These are phyloP conservation scores for Pseudocercospora vitis DNA, from an alignment of 2,329 filamentous ascomycete species.

Conservation along the genomic window DNA sequence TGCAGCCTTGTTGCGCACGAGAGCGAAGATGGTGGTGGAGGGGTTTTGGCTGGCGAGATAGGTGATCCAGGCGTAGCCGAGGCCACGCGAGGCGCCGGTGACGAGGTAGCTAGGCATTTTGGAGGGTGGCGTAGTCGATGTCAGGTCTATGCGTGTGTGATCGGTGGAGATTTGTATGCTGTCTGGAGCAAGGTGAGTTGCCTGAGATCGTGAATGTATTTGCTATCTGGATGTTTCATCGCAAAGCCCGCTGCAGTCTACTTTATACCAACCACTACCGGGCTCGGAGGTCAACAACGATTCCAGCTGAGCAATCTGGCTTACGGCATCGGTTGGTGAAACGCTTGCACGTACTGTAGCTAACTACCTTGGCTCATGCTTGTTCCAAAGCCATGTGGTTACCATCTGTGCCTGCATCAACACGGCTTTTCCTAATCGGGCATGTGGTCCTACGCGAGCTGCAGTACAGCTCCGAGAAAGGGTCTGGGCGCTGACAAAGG, in stretches of 20 bases:
- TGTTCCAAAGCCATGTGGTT: not conserved
- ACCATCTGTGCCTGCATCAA: not conserved
- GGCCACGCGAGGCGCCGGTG: slow-evolving; percentile 38
- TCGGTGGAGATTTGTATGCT: not conserved
- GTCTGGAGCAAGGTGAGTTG: too few species aligned
- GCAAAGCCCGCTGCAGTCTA: not conserved
- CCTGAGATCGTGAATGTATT: not conserved
- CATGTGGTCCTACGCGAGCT: not conserved
- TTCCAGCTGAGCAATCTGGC: not conserved
- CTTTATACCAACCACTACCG: not conserved
- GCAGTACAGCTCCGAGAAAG: not conserved
- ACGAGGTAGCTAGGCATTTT: slow-evolving; percentile 38
- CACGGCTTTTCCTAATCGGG: not conserved
- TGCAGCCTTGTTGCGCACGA: slow-evolving; percentile 37
- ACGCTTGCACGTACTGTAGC: not conserved
- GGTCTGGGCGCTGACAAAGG: too few species aligned
- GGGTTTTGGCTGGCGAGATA: slow-evolving; percentile 32
- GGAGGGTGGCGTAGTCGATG: not conserved
- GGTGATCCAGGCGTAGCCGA: slow-evolving; percentile 38
- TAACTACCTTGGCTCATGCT: not conserved
- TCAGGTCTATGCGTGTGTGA: not conserved
- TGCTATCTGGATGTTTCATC: not conserved
- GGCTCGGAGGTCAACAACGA: not conserved
- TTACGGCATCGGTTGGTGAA: not conserved
- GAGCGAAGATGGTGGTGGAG: slow-evolving; percentile 38